Evolutionary conservation across 345 rosid species (phyloP).

Genomic region (Arabidopsis suecica): DNA sequence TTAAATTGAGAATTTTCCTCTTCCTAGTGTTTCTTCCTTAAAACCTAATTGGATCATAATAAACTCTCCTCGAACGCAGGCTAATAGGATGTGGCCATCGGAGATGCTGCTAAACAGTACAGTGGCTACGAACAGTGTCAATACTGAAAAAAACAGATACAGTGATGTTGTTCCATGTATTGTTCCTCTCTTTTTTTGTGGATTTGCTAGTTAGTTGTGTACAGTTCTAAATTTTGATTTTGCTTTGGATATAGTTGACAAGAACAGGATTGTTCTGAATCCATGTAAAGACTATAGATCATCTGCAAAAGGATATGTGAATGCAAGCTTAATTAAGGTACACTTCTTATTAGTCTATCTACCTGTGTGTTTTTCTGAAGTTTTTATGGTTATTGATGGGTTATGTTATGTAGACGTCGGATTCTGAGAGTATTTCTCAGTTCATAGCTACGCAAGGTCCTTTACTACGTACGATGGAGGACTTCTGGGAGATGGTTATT

Average conservation of each 20-base stretch:
- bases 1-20: neutral
- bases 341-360: neutral
- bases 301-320: slow-evolving; percentile 75
- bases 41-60: neutral
- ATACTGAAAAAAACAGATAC: slow-evolving; percentile 77
- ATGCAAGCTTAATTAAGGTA: slow-evolving; percentile 84
- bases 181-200: neutral
- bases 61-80: slow-evolving; percentile 46
- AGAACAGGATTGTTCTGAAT: slow-evolving; percentile 70
- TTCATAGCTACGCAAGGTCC: slow-evolving; percentile 98
- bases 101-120: slow-evolving; percentile 58
- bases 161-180: slow-evolving; percentile 78
- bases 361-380: neutral
- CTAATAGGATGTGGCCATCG: slow-evolving; percentile 55
- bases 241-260: slow-evolving; percentile 60
- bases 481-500: slow-evolving; percentile 94
- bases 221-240: neutral
- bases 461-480: slow-evolving; percentile 71
- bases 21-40: too few species aligned
- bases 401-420: slow-evolving; percentile 61
- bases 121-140: slow-evolving; percentile 60
- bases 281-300: slow-evolving; percentile 69
- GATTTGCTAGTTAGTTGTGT: neutral
- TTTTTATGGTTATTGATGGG: neutral
- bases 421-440: slow-evolving; percentile 61